Conservation (phyloP, 495 filamentous ascomycete genomes). For the Xylaria flabelliformis region DNA sequence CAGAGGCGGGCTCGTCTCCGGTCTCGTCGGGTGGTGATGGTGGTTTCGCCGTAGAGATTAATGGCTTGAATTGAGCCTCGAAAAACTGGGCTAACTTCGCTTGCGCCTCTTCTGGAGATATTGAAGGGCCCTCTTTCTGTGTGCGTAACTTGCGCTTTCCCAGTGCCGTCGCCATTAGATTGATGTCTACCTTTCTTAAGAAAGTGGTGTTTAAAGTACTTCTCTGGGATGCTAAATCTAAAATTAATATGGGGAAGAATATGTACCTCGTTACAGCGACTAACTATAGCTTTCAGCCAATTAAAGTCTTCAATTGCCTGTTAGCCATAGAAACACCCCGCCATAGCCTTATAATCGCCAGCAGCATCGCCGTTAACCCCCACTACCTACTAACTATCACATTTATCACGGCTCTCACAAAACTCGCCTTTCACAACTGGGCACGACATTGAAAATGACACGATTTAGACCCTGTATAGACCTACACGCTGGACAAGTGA, state of each 20-base stretch:
- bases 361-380: slow-evolving; percentile 4
- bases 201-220: not conserved
- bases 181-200: not conserved
- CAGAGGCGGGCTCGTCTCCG: slow-evolving; percentile 36
- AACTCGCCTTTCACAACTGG: slow-evolving; percentile 1
- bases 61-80: slow-evolving; percentile 82
- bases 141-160: slow-evolving; percentile 52
- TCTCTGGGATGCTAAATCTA: slow-evolving; percentile 12
- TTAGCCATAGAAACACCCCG: slow-evolving; percentile 30
- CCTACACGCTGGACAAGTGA: slow-evolving; percentile 92
- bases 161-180: slow-evolving; percentile 44
- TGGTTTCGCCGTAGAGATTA: slow-evolving; percentile 47
- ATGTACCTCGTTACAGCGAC: slow-evolving; percentile 10
- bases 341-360: slow-evolving; percentile 27
- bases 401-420: not conserved
- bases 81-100: slow-evolving; percentile 79
- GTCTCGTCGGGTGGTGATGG: slow-evolving; percentile 41
- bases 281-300: slow-evolving; percentile 22
- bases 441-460: slow-evolving; percentile 68
- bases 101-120: slow-evolving; percentile 45
- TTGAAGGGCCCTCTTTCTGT: slow-evolving; percentile 32
- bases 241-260: slow-evolving; percentile 31
- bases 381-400: not conserved
- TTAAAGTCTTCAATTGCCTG: slow-evolving; percentile 22
- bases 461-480: slow-evolving; percentile 96